Base-by-base conservation (phyloP, 2,329 filamentous ascomycete species). In the Fusarium burgessii region DNA sequence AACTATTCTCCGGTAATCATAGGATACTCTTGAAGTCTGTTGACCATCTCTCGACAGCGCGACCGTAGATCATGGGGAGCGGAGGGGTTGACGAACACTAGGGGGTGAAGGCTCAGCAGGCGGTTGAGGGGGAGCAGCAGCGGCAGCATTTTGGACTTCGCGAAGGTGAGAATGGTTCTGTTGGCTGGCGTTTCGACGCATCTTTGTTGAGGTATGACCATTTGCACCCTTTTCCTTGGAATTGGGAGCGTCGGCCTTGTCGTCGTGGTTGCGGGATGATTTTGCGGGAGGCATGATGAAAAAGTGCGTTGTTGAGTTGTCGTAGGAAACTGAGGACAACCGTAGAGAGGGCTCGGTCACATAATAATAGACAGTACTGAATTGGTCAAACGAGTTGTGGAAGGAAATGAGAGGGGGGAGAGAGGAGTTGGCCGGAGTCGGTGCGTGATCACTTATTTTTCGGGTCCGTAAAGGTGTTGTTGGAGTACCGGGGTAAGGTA, bases 181-280 rank as follows among this genome's bases (percentile, higher is more conserved):
- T 59, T 85, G 85, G 77, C 85, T 88, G 59, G 84, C 86, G 18
- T 84, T 84, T 40, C 88, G 84, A 57, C 87, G 86, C 80, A 88
- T 83, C 78, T 90, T 90, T 65, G 85, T 82, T 58, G 86, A 85
- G 18, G 83, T 76, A 58, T 83, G 79, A 18, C 82, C 81, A 60
- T 78, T 77, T 55, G 80, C 80, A 65, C 80, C 82, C 77, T 85
- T 86, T 64, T 87, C 83, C 74, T 86, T 85, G n/a, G 74, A 49
- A 61, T 76, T 75, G 61, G 78, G 73, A 46, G 76, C 74, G 59
- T 86, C 84, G 55, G 79, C 62, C 75, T 86, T 87, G 70, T 86
- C 84, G 74, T 86, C 84, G 76, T 84, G 81, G 69, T 79, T 79
- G 68, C 84, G 83, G 51, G 83, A 81, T 50, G 82, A 77, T 78